Percentiles rank a stretch among this genome's conserved stretches.
These are phyloP conservation scores for Anethum foeniculum DNA, from an alignment of 140 eudicot genomes.

Conservation along the genomic window DNA sequence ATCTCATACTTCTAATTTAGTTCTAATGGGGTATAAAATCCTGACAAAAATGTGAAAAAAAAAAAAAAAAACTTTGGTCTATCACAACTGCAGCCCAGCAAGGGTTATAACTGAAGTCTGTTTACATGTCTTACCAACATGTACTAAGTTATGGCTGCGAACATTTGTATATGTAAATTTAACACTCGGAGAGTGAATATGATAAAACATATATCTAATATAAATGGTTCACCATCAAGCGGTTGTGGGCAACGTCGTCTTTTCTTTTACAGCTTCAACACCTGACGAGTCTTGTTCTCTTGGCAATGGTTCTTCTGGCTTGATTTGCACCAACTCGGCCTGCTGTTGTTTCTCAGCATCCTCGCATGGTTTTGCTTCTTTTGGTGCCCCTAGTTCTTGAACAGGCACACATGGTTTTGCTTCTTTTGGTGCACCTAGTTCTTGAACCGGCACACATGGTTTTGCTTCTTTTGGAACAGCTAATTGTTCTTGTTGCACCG, in stretches of 20 bases:
- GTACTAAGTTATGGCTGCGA: not conserved
- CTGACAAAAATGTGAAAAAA: not conserved
- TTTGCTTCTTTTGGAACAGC: not conserved
- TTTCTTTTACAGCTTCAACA: not conserved
- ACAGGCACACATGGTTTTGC: conserved; percentile 23
- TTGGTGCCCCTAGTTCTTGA: not conserved
- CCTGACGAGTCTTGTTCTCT: not conserved
- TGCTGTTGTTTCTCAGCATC: conserved; percentile 6
- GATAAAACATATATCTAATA: not conserved
- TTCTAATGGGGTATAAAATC: not conserved
- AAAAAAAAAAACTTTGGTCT: not conserved
- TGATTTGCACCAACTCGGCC: not conserved
- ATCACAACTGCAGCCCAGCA: not conserved
- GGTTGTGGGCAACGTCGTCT: not conserved
- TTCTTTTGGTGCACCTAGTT: not conserved
- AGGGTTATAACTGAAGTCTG: not conserved
- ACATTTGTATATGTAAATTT: not conserved
- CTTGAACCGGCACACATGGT: conserved; percentile 23
- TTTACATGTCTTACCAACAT: not conserved
- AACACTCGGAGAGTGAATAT: not conserved
- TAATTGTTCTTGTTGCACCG: conserved; percentile 25
- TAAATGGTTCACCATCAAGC: not conserved
- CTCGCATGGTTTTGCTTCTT: not conserved
- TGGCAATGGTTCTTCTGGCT: not conserved
- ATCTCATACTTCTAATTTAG: not conserved